phyloP scores from a whole-genome alignment of 1,139 yeast genomes.

The Pichia norvegensis region DNA sequence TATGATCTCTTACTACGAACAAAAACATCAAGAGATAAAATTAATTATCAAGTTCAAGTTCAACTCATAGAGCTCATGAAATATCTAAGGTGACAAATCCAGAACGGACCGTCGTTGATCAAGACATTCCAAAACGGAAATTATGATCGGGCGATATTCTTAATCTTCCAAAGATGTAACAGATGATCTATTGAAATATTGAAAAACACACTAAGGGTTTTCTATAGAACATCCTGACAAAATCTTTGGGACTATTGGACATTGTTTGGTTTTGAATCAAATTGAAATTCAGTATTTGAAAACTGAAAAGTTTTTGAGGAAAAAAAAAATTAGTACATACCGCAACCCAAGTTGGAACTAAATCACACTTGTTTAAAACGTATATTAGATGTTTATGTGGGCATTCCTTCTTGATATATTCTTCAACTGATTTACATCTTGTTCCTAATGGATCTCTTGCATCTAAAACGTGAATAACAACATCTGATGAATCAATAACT shows the following conservation, averaged over 20 bases:
- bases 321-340: slow-evolving; percentile 53
- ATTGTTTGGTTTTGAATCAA: not conserved
- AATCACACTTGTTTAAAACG: slow-evolving; percentile 93
- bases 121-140: slow-evolving; percentile 32
- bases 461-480: slow-evolving; percentile 89
- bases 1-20: slow-evolving; percentile 74
- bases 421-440: slow-evolving; percentile 87
- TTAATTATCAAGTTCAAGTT: slow-evolving; percentile 9
- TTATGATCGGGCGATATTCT: slow-evolving; percentile 46
- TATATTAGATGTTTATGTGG: slow-evolving; percentile 94
- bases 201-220: slow-evolving; percentile 2
- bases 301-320: no score
- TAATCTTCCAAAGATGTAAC: slow-evolving; percentile 95
- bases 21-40: slow-evolving; percentile 29
- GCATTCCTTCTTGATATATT: slow-evolving; percentile 86
- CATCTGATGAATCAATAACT: slow-evolving; percentile 96
- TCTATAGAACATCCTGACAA: slow-evolving; percentile 52
- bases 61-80: slow-evolving; percentile 15
- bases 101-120: slow-evolving; percentile 24
- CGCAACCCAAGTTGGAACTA: slow-evolving; percentile 99
- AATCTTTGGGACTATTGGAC: slow-evolving; percentile 39
- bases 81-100: slow-evolving; percentile 19
- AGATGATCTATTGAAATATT: slow-evolving; percentile 45
- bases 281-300: no score
- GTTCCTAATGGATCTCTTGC: slow-evolving; percentile 98